Base-by-base conservation (phyloP, 345 rosid species). In the Acer saccharum region DNA sequence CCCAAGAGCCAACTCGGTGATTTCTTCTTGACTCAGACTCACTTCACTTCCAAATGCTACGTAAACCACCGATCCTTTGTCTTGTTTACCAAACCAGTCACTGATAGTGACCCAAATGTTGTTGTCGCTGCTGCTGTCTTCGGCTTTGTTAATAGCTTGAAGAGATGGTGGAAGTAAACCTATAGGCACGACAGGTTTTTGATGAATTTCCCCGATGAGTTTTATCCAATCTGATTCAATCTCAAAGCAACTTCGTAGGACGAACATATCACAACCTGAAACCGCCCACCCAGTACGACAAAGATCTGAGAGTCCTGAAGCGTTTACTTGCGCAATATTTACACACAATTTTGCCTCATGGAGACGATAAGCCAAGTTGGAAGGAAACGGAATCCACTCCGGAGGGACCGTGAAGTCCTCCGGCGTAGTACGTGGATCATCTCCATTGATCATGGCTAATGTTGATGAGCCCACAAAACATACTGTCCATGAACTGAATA, bases 331-430 rank as follows among this genome's bases (percentile, higher is more conserved):
- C 39, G 39, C 39, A 32, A 32, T 3, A 32, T 32, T 32, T 32
- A 32, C 4, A 32, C 0, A 32, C 39, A 32, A 4, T 32, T 32
- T 32, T 32, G 39, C 84, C 35, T 81, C 78, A 64, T 46, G 65
- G 35, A 72, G 55, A 18, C 73, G 73, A 39, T 9, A 81, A 14
- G 67, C 80, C 6, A 78, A 23, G 7, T 68, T 76, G 7, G 79
- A 32, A 21, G 80, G 78, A 60, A 75, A 81, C 3, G 76, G 79
- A 2, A 85, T 54, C 88, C 88, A 85, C 11, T 32, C 41, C 18
- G 62, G 77, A 1, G 55, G 72, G 4, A 65, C 82, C 1, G 74
- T 65, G 71, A 75, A 82, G 39, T 79, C 60, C 73, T 79, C 85
- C 3, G 71, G 13, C 77, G 27, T 64, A 7, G 6, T 21, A 21